phyloP scores from a whole-genome alignment of 2,329 filamentous ascomycete genomes.

The Alternaria incomplexa region DNA sequence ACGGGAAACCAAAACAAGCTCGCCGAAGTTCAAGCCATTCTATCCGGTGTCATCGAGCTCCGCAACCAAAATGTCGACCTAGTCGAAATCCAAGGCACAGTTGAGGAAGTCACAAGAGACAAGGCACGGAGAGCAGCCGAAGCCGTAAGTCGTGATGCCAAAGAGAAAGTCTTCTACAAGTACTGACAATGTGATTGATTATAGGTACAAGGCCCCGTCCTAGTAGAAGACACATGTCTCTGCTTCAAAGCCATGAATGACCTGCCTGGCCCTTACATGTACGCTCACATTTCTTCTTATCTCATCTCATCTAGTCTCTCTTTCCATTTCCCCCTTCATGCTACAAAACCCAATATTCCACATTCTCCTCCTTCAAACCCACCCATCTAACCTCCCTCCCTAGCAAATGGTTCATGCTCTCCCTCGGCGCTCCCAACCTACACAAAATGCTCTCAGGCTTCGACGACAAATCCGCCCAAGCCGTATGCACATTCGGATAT shows the following conservation, averaged over 20 bases:
- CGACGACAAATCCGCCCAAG: constrained; percentile 87
- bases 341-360: too few relatives aligned
- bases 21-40: constrained; percentile 81
- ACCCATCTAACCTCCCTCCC: neutral
- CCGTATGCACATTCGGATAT: constrained; percentile 95
- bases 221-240: constrained; percentile 94
- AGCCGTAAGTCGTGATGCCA: constrained; percentile 59
- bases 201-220: constrained; percentile 81
- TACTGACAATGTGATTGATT: neutral
- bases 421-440: constrained; percentile 80
- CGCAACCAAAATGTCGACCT: constrained; percentile 78
- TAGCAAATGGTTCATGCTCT: constrained; percentile 93
- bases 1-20: constrained; percentile 97
- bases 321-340: too few relatives aligned
- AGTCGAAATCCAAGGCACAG: constrained; percentile 86
- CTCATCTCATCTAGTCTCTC: neutral
- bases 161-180: neutral
- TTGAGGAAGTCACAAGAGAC: constrained; percentile 88
- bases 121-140: constrained; percentile 86
- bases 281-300: constrained; percentile 38
- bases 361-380: neutral
- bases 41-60: constrained; percentile 73
- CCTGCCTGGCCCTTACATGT: constrained; percentile 97
- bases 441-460: constrained; percentile 91
- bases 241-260: constrained; percentile 90